Conservation (phyloP, 129 eudicot genomes). For the Centaurea solstitialis region DNA sequence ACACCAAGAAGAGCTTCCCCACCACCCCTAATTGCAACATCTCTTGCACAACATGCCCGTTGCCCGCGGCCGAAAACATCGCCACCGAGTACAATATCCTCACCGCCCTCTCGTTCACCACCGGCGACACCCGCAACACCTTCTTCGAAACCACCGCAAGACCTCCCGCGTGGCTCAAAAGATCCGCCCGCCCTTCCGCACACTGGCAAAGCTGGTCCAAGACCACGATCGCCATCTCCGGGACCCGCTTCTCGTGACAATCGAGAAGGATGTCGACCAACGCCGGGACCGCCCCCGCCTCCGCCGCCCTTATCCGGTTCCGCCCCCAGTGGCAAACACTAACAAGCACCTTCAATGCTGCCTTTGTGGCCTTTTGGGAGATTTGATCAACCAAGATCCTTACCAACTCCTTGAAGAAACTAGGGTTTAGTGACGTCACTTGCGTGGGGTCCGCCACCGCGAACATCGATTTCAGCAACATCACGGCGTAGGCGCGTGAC, state of each 20-base stretch:
- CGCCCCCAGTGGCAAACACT: constrained; percentile 55
- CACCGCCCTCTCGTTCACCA: constrained; percentile 62
- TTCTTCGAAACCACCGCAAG: constrained; percentile 73
- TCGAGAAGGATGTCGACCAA: constrained; percentile 51
- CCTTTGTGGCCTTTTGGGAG: constrained; percentile 50
- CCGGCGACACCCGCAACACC: constrained; percentile 53
- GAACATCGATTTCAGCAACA: constrained; percentile 48
- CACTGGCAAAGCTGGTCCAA: constrained; percentile 53
- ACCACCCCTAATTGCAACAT: constrained; percentile 69
- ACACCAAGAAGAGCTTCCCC: constrained; percentile 49
- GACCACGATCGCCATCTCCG: constrained; percentile 51
- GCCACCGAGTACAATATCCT: constrained; percentile 48
- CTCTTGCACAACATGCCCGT: constrained; percentile 41
- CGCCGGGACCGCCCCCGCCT: constrained; percentile 46
- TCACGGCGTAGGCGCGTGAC: constrained; percentile 56
- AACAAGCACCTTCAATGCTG: constrained; percentile 47
- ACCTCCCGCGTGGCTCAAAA: constrained; percentile 59
- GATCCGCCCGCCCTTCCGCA: constrained; percentile 65
- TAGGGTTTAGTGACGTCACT: constrained; percentile 24
- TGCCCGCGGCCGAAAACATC: constrained; percentile 42
- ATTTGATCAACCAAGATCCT: constrained; percentile 48
- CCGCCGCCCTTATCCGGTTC: constrained; percentile 51
- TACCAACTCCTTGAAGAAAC: constrained; percentile 40
- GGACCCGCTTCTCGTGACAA: constrained; percentile 34
- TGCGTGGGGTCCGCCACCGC: constrained; percentile 57